Percentiles rank a stretch among this genome's conserved stretches.
Evolutionary conservation across 108 stramenopile species (phyloP).

Genomic region (Cyclostephanos invisitatus): DNA sequence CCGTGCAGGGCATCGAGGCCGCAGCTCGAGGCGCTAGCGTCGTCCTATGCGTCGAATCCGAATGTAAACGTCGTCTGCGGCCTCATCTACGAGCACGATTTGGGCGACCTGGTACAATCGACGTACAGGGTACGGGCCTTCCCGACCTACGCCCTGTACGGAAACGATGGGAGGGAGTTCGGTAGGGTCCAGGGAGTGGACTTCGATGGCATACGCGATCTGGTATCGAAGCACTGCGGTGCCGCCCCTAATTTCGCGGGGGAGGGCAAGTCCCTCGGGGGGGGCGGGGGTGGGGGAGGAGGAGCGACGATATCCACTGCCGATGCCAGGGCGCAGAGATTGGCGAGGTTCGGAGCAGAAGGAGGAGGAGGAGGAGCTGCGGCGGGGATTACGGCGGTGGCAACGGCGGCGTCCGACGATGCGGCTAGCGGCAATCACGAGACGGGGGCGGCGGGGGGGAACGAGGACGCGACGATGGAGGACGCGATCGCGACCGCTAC

Average conservation of each 20-base stretch:
- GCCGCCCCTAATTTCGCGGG: slow-evolving; percentile 23
- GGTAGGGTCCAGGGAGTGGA: slow-evolving; percentile 76
- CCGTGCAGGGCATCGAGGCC: slow-evolving; percentile 75
- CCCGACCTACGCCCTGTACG: slow-evolving; percentile 74
- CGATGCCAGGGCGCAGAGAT: slow-evolving; percentile 60
- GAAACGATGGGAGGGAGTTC: slow-evolving; percentile 34
- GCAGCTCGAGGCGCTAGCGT: slow-evolving; percentile 54
- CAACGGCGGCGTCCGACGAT: not conserved
- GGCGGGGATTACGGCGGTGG: too few species aligned
- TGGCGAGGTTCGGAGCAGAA: slow-evolving; percentile 61
- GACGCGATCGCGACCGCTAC: slow-evolving; percentile 9
- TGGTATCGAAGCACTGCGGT: slow-evolving; percentile 51
- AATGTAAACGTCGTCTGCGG: slow-evolving; percentile 47
- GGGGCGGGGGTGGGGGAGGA: slow-evolving; percentile 54
- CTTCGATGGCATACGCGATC: slow-evolving; percentile 56
- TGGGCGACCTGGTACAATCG: slow-evolving; percentile 57
- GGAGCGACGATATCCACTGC: too few species aligned
- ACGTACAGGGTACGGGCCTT: slow-evolving; percentile 70
- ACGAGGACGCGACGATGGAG: slow-evolving; percentile 26
- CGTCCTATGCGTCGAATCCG: slow-evolving; percentile 33
- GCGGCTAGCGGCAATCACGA: too few species aligned
- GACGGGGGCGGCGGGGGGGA: too few species aligned
- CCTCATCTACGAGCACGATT: slow-evolving; percentile 69
- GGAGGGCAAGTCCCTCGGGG: slow-evolving; percentile 68
- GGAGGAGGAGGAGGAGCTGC: slow-evolving; percentile 16